Evolutionary conservation across 2,329 filamentous ascomycete genomes (phyloP).

Genomic region (Fonsecaea monophora): DNA sequence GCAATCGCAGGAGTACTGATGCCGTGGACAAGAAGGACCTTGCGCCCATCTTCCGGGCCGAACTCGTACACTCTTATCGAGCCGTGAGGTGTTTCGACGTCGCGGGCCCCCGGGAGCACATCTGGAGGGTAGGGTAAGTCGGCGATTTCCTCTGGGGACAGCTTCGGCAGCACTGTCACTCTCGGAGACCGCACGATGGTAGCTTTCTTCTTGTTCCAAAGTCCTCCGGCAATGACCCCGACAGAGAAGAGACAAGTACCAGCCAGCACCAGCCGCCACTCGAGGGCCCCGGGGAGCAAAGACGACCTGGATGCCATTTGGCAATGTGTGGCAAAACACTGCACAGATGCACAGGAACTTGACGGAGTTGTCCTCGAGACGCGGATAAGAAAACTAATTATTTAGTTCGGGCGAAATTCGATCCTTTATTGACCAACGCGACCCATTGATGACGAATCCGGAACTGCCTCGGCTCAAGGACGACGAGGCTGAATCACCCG

Average conservation of each 20-base stretch:
- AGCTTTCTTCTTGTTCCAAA: slow-evolving; percentile 19
- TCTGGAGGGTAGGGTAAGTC: slow-evolving; percentile 70
- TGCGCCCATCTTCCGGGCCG: slow-evolving; percentile 73
- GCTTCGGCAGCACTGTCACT: slow-evolving; percentile 43
- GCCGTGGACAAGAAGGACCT: slow-evolving; percentile 78
- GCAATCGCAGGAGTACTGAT: slow-evolving; percentile 79
- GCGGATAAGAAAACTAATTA: neutral
- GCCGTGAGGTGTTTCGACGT: slow-evolving; percentile 69
- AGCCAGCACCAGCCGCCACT: slow-evolving; percentile 24
- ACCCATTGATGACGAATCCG: slow-evolving; percentile 18
- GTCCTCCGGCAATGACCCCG: slow-evolving; percentile 24
- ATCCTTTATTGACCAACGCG: slow-evolving; percentile 10
- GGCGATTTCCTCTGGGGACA: slow-evolving; percentile 48
- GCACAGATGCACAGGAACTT: neutral
- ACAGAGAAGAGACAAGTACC: slow-evolving; percentile 27
- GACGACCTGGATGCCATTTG: slow-evolving; percentile 20
- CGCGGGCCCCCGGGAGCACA: slow-evolving; percentile 70
- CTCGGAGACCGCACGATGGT: slow-evolving; percentile 46
- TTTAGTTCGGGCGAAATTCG: neutral
- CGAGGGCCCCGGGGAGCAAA: slow-evolving; percentile 3
- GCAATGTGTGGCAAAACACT: neutral
- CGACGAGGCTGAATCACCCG: neutral
- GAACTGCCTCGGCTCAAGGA: slow-evolving; percentile 11
- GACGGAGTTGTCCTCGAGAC: neutral
- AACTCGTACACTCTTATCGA: slow-evolving; percentile 78